phyloP scores from a whole-genome alignment of 352 stramenopile genomes.

The Globisporangium cederbergense region DNA sequence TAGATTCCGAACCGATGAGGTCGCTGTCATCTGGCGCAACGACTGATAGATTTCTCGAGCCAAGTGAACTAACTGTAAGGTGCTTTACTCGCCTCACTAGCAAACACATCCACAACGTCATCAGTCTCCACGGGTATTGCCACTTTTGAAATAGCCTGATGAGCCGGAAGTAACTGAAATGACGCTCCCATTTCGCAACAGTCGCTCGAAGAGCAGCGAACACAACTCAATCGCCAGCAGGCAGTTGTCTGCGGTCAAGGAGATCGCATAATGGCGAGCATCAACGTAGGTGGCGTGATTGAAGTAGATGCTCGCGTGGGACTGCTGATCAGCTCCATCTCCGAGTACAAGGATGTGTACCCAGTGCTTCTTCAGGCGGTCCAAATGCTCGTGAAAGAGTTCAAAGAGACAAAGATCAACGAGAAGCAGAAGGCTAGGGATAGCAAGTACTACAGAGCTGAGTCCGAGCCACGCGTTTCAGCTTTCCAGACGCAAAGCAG shows the following conservation, averaged over 20 bases:
- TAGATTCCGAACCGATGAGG: constrained; percentile 97
- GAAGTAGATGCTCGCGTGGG: constrained; percentile 22
- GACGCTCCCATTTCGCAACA: neutral
- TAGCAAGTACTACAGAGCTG: neutral
- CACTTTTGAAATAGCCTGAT: constrained; percentile 4
- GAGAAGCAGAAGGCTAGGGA: neutral
- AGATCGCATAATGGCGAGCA: neutral
- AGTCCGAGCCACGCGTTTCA: neutral
- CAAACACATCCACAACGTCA: neutral
- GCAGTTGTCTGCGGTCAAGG: neutral
- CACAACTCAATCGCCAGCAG: neutral
- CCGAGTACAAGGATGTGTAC: constrained; percentile 30
- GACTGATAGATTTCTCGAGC: constrained; percentile 31
- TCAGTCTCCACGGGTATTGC: neutral
- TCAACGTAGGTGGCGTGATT: neutral
- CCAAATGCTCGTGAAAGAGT: constrained; percentile 22
- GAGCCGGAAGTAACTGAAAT: neutral
- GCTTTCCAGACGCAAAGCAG: neutral
- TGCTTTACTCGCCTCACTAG: neutral
- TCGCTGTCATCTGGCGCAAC: constrained; percentile 95
- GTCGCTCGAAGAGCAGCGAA: neutral
- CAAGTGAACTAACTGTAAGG: neutral
- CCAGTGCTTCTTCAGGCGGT: constrained; percentile 25
- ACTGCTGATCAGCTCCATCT: constrained; percentile 28
- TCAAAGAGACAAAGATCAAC: neutral